Evolutionary conservation across 192 early-diverging fungal genomes (phyloP).

Genomic region (Rhizoclosmatium globosum): DNA sequence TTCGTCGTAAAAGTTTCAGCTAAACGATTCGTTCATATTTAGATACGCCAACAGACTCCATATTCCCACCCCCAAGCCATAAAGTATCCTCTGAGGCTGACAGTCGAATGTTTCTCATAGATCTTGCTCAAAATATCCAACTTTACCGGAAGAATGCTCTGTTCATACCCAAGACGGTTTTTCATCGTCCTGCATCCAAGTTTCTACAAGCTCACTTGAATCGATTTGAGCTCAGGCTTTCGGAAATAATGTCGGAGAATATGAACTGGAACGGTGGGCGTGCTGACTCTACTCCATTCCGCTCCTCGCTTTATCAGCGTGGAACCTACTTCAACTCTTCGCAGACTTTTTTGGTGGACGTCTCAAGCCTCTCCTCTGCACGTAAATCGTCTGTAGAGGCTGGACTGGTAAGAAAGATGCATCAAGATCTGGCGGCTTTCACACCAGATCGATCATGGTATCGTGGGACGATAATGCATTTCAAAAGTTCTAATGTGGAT

Average conservation of each 20-base stretch:
- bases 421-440: background rate
- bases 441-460: constrained; percentile 28
- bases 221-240: constrained; percentile 5
- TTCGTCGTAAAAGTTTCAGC: background rate
- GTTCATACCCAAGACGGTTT: constrained; percentile 38
- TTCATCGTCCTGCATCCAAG: constrained; percentile 32
- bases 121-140: constrained; percentile 39
- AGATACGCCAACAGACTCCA: background rate
- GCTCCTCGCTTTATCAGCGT: background rate
- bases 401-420: background rate
- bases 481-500: constrained; percentile 32
- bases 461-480: constrained; percentile 17
- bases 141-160: constrained; percentile 41
- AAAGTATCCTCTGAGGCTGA: background rate
- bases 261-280: background rate
- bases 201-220: constrained; percentile 32
- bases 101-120: constrained; percentile 11
- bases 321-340: background rate
- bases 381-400: no score
- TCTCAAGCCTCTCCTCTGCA: background rate
- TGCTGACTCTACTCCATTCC: background rate
- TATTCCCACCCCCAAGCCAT: background rate
- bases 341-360: background rate
- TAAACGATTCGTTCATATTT: no score
- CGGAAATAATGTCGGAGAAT: background rate